Evolutionary conservation across 2,329 filamentous ascomycete genomes (phyloP).

Genomic region (Clonostachys chloroleuca): DNA sequence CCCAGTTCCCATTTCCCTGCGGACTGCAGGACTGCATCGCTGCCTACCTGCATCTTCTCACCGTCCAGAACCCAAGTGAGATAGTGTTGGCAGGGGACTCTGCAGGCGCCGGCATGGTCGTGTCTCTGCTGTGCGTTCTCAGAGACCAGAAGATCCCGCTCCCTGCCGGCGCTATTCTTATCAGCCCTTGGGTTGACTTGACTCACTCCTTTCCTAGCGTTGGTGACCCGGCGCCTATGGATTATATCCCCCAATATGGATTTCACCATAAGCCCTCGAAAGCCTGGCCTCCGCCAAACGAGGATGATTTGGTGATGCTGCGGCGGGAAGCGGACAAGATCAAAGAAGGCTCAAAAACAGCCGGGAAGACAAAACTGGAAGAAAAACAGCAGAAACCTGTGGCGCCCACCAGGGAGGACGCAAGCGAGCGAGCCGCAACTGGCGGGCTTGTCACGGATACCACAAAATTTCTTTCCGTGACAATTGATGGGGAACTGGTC

Average conservation of each 20-base stretch:
- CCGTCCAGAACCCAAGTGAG: slow-evolving; percentile 69
- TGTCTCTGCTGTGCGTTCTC: slow-evolving; percentile 74
- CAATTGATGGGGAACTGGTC: slow-evolving; percentile 66
- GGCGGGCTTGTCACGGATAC: slow-evolving; percentile 15
- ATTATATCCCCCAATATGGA: slow-evolving; percentile 84
- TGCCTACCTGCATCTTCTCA: slow-evolving; percentile 79
- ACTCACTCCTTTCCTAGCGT: slow-evolving; percentile 95
- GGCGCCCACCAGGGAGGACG: slow-evolving; percentile 10
- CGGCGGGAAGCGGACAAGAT: slow-evolving; percentile 44
- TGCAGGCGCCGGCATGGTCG: slow-evolving; percentile 85
- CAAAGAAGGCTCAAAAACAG: slow-evolving; percentile 9
- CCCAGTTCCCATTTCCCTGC: slow-evolving; percentile 94
- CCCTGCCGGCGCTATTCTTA: slow-evolving; percentile 83
- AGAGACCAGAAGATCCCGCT: slow-evolving; percentile 80
- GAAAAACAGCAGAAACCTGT: slow-evolving; percentile 26
- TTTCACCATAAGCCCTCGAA: slow-evolving; percentile 87
- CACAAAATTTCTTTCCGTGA: slow-evolving; percentile 51
- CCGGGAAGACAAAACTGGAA: slow-evolving; percentile 8
- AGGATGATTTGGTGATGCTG: slow-evolving; percentile 62
- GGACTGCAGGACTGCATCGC: slow-evolving; percentile 86
- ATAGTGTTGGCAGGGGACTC: slow-evolving; percentile 91
- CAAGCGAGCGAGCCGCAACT: slow-evolving; percentile 6
- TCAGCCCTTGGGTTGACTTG: slow-evolving; percentile 94
- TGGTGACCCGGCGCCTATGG: slow-evolving; percentile 64
- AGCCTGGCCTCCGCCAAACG: slow-evolving; percentile 89